Evolutionary conservation across 106 monocot genomes (phyloP).

Genomic region (Allium cepa): DNA sequence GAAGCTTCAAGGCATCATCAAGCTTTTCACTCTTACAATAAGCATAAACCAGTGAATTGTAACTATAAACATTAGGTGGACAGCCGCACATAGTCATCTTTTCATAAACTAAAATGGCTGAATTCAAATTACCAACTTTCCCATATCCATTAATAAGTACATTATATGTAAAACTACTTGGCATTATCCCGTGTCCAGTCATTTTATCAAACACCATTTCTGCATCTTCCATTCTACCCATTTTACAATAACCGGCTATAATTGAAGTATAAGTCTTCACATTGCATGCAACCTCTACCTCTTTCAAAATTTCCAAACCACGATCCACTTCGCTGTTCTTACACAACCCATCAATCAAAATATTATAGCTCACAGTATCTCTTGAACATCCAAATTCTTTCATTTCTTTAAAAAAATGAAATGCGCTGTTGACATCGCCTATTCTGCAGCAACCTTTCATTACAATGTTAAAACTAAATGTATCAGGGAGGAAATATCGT

Average conservation of each 20-base stretch:
- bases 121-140: slow-evolving; percentile 37
- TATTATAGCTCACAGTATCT: slow-evolving; percentile 47
- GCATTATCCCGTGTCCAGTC: slow-evolving; percentile 39
- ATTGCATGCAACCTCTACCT: slow-evolving; percentile 21
- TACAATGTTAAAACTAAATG: slow-evolving; percentile 58
- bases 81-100: slow-evolving; percentile 46
- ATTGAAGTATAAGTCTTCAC: slow-evolving; percentile 57
- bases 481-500: slow-evolving; percentile 33
- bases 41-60: slow-evolving; percentile 76
- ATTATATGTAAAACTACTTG: slow-evolving; percentile 66
- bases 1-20: slow-evolving; percentile 51
- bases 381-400: slow-evolving; percentile 34
- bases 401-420: slow-evolving; percentile 45
- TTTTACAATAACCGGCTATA: slow-evolving; percentile 52
- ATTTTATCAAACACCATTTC: slow-evolving; percentile 45
- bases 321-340: slow-evolving; percentile 29
- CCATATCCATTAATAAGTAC: slow-evolving; percentile 84
- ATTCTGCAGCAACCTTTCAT: slow-evolving; percentile 46
- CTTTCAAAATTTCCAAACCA: slow-evolving; percentile 34
- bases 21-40: slow-evolving; percentile 42
- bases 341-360: slow-evolving; percentile 53
- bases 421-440: slow-evolving; percentile 44
- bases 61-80: slow-evolving; percentile 63
- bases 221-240: slow-evolving; percentile 58
- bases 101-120: slow-evolving; percentile 38